Conservation (phyloP, 1,284 basidiomycete genomes). For the Bjerkandera adusta region DNA sequence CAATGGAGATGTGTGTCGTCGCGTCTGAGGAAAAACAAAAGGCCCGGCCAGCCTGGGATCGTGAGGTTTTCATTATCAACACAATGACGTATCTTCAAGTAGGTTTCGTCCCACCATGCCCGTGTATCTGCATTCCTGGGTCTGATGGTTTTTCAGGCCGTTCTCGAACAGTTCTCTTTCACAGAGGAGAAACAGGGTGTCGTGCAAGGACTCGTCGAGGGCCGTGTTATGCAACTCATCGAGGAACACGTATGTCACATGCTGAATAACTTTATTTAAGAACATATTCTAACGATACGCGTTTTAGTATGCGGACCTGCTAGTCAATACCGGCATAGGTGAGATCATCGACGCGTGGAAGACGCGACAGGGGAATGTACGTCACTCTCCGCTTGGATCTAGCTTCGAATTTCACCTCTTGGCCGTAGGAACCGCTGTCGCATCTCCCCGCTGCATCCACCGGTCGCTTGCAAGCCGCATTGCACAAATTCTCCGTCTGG, state of each 20-base stretch:
- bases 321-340: slow-evolving; percentile 74
- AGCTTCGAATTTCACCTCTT: neutral
- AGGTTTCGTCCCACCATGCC: slow-evolving; percentile 21
- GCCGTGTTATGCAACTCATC: slow-evolving; percentile 63
- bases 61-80: slow-evolving; percentile 80
- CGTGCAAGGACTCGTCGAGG: slow-evolving; percentile 63
- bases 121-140: neutral
- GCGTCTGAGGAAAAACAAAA: slow-evolving; percentile 68
- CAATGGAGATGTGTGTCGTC: slow-evolving; percentile 70
- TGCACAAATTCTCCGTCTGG: slow-evolving; percentile 66
- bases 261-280: neutral
- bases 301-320: slow-evolving; percentile 65
- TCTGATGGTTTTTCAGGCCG: slow-evolving; percentile 42
- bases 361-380: slow-evolving; percentile 51
- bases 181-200: slow-evolving; percentile 58
- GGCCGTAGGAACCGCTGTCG: slow-evolving; percentile 72
- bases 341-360: slow-evolving; percentile 60
- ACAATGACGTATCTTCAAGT: slow-evolving; percentile 81
- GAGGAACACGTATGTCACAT: slow-evolving; percentile 74
- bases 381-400: slow-evolving; percentile 27
- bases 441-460: slow-evolving; percentile 58
- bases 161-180: slow-evolving; percentile 74
- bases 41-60: slow-evolving; percentile 67
- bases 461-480: slow-evolving; percentile 47
- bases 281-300: neutral